phyloP scores from a whole-genome alignment of 306 rosid species.

The Spatholobus suberectus region DNA sequence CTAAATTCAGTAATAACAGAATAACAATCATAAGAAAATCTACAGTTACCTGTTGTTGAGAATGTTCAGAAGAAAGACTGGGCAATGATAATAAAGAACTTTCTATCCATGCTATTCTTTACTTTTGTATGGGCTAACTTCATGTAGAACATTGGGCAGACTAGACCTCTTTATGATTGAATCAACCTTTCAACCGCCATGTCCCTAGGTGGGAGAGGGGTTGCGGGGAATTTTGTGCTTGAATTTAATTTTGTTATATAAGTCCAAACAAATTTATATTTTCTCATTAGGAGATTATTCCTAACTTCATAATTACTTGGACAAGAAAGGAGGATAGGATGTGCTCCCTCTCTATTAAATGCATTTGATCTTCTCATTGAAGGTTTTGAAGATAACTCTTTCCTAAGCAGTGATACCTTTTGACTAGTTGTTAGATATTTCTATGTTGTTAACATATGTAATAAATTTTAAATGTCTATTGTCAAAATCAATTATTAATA shows the following conservation, averaged over 20 bases:
- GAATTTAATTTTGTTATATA: background rate
- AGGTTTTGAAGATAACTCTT: background rate
- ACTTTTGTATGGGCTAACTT: background rate
- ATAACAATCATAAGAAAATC: constrained; percentile 7
- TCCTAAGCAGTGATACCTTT: background rate
- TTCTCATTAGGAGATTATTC: background rate
- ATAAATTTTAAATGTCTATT: too few relatives aligned
- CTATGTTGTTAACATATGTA: background rate
- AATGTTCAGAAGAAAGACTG: background rate
- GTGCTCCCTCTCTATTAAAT: background rate
- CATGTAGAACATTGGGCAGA: background rate
- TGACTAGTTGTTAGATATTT: background rate
- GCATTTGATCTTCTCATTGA: background rate
- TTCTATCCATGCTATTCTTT: background rate
- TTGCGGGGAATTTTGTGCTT: background rate
- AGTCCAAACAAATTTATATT: background rate
- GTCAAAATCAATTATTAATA: background rate
- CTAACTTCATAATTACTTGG: background rate
- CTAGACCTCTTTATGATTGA: background rate
- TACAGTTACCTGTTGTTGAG: background rate
- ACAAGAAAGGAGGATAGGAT: background rate
- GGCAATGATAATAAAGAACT: background rate
- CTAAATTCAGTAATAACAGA: background rate
- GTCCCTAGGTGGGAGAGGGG: background rate
- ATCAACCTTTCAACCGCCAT: background rate